Percentiles rank a stretch among this genome's conserved stretches.
These are phyloP conservation scores for Eimeria brunetti DNA, from an alignment of 169 alveolate species.

Conservation along the genomic window DNA sequence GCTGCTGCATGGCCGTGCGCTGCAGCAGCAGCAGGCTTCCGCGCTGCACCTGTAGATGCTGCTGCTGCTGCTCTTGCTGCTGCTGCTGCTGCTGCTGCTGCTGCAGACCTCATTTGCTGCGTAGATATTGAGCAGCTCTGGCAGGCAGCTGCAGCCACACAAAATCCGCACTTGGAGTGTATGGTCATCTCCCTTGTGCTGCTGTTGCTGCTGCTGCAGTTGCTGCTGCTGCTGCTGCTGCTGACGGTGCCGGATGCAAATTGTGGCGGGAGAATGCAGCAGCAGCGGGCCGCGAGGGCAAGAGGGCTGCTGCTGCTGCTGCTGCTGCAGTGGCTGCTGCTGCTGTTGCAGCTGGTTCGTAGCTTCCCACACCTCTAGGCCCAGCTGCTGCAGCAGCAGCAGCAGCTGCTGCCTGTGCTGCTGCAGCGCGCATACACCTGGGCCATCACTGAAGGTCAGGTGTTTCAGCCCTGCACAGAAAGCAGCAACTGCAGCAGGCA, in stretches of 20 bases:
- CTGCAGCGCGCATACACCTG: not conserved
- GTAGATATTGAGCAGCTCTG: not conserved
- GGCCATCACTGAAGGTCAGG: conserved; percentile 12
- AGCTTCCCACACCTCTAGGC: not conserved
- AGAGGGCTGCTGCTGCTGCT: no score
- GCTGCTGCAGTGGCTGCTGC: no score
- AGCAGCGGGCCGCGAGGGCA: not conserved
- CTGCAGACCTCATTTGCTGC: not conserved
- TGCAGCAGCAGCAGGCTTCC: conserved; percentile 10
- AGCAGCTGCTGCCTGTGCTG: no score
- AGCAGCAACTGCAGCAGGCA: conserved; percentile 10
- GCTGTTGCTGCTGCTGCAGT: conserved; percentile 27
- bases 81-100: conserved; percentile 15
- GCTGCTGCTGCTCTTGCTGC: not conserved
- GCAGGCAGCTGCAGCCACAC: conserved; percentile 32
- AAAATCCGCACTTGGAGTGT: not conserved
- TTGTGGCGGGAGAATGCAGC: not conserved
- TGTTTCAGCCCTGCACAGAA: not conserved
- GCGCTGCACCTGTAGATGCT: not conserved
- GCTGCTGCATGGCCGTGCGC: not conserved
- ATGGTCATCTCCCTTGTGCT: not conserved
- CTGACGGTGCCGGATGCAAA: conserved; percentile 9
- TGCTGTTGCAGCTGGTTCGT: not conserved
- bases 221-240: conserved; percentile 9
- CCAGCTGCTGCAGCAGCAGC: not conserved